Evolutionary conservation across 1,284 basidiomycete genomes (phyloP), one percentile per base, ranked within the genome.

Genomic region (Leccinum subfulvum): DNA sequence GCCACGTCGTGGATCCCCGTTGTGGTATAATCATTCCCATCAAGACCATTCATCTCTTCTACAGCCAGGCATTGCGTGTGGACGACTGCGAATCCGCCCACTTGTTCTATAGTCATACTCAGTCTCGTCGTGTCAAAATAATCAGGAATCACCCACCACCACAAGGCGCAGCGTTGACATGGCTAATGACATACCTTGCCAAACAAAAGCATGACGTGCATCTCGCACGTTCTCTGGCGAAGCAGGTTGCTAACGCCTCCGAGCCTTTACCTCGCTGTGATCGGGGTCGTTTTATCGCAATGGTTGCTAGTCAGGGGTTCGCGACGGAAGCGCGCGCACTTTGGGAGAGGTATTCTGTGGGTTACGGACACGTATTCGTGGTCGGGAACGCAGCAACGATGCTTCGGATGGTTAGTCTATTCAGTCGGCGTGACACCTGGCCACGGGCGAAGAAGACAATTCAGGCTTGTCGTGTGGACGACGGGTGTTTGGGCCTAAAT

Each of bases 391-490:
- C 82, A 14, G 70, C 70, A 0, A 72, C 82, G 59, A 80, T 87
- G 79, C 61, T 88, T 18, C 81, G 83, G 16, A 77, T 90, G 78
- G 81, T 85, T 56, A 84, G 82, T 67, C 73, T 88, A 16, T 86
- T 79, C 65, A 75, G 71, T 65, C 79, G 61, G 69, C 78, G 77
- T 62, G 78, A 64, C 61, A 71, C 56, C 63, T 68, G 62, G 70
- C 66, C 64, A 49, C 63, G 60, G 62, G 58, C 57, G 18, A 65
- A 26, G 11, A 57, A 39, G 49, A 21, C 14, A 7, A 35, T 5
- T 23, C 41, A 13, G 30, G 33, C 10, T 3, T 5, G 44, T 26
- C 47, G 4, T 33, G 23, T 57, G 37, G 59, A 63, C 2, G 61
- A 62, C 44, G 33, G 56, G 14, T 35, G 23, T 60, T 49, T 47